phyloP scores from a whole-genome alignment of 345 rosid species.

The Erysimum cheiranthoides region DNA sequence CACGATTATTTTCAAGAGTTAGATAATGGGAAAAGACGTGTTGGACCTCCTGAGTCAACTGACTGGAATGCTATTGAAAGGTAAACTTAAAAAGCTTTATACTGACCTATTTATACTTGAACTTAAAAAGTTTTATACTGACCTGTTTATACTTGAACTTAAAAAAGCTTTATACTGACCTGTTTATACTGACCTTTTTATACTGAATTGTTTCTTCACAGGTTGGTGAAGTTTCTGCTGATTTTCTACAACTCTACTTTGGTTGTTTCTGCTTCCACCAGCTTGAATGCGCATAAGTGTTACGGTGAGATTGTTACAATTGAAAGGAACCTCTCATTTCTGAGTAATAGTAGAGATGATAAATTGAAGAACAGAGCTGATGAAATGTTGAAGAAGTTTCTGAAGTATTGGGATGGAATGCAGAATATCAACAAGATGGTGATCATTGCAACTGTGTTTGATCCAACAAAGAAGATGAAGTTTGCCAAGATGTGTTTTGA shows the following conservation, averaged over 20 bases:
- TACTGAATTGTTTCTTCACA: not conserved
- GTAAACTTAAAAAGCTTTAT: no score
- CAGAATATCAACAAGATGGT: not conserved
- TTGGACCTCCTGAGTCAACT: not conserved
- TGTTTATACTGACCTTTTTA: no score
- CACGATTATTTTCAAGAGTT: not conserved
- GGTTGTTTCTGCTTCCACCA: not conserved
- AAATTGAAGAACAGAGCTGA: not conserved
- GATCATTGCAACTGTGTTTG: not conserved
- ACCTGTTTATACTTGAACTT: no score
- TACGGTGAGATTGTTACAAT: not conserved
- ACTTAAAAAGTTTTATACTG: no score
- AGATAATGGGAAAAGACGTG: not conserved
- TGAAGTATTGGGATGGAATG: not conserved
- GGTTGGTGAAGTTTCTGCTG: not conserved
- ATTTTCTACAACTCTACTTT: not conserved
- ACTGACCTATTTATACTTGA: no score
- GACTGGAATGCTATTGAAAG: not conserved
- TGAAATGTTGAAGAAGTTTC: not conserved
- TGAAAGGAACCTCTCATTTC: no score
- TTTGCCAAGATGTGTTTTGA: constrained; percentile 12
- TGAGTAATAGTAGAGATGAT: no score
- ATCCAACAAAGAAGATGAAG: not conserved
- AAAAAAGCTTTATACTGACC: no score
- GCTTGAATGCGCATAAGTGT: not conserved